Base-by-base conservation (phyloP, 257 asterid species). In the Phtheirospermum japonicum region DNA sequence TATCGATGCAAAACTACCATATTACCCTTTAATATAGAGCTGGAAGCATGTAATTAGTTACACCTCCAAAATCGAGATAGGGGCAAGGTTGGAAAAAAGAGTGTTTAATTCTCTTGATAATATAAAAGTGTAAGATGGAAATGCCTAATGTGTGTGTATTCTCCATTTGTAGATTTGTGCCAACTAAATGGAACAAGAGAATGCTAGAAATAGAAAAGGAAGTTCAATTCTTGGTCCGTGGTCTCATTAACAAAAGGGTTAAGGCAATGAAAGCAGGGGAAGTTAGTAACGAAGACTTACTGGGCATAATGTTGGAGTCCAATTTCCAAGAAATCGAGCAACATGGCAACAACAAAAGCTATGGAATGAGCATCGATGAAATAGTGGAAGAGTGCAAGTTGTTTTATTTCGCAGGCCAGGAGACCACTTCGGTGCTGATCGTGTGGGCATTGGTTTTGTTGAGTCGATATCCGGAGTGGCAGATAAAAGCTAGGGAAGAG, bases 371-470 rank as follows among this genome's bases (percentile, higher is more conserved):
- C 37, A 71, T 30, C 7, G 69, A 50, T 33, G 76, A 72, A 16
- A 52, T 72, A 2, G 72, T 71, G 0, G 68, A 65, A 13, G 76
- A 71, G 70, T 71, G 76, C 72, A 71, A 65, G 58, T 57, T 71
- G 11, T 71, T 71, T 31, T 71, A 71, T 20, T 23, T 23, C 28
- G 28, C 28, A 1, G 28, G 28, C 28, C 28, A 23, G 28, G 28
- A 23, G 28, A 23, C 76, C 2, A 65, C 76, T 9, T 71, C 68
- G 0, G 63, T 18, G 57, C 12, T 71, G 52, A 65, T 71, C 8
- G 54, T 49, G 11, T 71, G 76, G 76, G 12, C 72, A 18, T 5
- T 23, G 28, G 28, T 23, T 23, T 23, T 23, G 28, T 23, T 23
- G 28, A 23, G 28, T 23, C 28, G 28, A 33, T 39, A 65, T 50